Evolutionary conservation across 2,329 filamentous ascomycete species (phyloP).

Genomic region (Aspergillus texensis): DNA sequence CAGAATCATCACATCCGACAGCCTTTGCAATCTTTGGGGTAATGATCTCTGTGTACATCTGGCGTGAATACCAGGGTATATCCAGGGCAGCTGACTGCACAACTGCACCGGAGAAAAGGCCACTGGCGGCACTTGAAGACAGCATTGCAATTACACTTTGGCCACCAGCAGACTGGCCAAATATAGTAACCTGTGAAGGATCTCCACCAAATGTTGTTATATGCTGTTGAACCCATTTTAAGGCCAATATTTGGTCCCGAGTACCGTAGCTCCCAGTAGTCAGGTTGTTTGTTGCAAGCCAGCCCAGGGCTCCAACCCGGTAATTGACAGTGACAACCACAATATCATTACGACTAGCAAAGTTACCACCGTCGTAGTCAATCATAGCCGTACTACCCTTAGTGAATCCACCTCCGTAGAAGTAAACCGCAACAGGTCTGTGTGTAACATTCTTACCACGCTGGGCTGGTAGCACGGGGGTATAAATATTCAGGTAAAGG

Average conservation of each 20-base stretch:
- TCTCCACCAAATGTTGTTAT: not conserved
- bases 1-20: not conserved
- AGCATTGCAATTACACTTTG: not conserved
- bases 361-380: not conserved
- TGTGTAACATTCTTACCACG: too few species aligned
- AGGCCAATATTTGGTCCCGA: not conserved
- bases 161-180: not conserved
- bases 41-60: not conserved
- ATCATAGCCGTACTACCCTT: not conserved
- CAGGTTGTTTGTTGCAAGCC: not conserved
- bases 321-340: not conserved
- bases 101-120: not conserved
- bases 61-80: not conserved
- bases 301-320: not conserved
- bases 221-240: not conserved
- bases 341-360: not conserved
- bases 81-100: slow-evolving; percentile 32
- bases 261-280: not conserved
- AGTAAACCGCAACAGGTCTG: not conserved
- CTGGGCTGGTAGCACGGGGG: not conserved
- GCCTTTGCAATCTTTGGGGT: not conserved
- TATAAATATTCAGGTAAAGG: not conserved
- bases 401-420: not conserved
- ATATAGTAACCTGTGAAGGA: not conserved
- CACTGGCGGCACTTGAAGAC: not conserved